These are phyloP conservation scores for Juglanconis sp. DNA, from an alignment of 2,329 filamentous ascomycete genomes.

Conservation along the genomic window DNA sequence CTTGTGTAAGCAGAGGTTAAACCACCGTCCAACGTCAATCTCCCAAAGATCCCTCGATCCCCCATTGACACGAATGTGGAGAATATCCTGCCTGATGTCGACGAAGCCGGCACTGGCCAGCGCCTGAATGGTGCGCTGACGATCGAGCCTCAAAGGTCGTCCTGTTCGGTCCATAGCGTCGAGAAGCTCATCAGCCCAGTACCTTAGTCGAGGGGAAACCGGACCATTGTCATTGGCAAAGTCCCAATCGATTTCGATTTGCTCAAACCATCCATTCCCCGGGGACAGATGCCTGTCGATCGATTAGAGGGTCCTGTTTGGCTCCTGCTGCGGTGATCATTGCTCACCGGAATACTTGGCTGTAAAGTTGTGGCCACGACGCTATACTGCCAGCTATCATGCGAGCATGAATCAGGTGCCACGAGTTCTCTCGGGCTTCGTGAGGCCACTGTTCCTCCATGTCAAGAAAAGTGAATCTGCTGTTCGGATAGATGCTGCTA, in stretches of 20 bases:
- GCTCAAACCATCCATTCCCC: slow-evolving; percentile 73
- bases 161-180: slow-evolving; percentile 64
- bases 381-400: slow-evolving; percentile 75
- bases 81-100: slow-evolving; percentile 69
- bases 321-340: not conserved
- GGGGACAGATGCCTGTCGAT: slow-evolving; percentile 69
- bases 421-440: slow-evolving; percentile 48
- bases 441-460: slow-evolving; percentile 70
- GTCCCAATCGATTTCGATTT: slow-evolving; percentile 82
- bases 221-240: slow-evolving; percentile 69
- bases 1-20: slow-evolving; percentile 73
- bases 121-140: slow-evolving; percentile 50
- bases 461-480: slow-evolving; percentile 69
- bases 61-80: slow-evolving; percentile 69
- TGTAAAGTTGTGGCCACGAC: slow-evolving; percentile 73
- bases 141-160: slow-evolving; percentile 61
- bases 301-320: slow-evolving; percentile 20
- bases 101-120: slow-evolving; percentile 73
- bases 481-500: slow-evolving; percentile 66
- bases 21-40: slow-evolving; percentile 74
- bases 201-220: slow-evolving; percentile 47
- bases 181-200: slow-evolving; percentile 69
- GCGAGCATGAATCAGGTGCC: slow-evolving; percentile 80
- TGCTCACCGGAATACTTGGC: slow-evolving; percentile 62
- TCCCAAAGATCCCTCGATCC: slow-evolving; percentile 65